phyloP scores from a whole-genome alignment of 2,329 filamentous ascomycete species.

The Aspergillus flavus region DNA sequence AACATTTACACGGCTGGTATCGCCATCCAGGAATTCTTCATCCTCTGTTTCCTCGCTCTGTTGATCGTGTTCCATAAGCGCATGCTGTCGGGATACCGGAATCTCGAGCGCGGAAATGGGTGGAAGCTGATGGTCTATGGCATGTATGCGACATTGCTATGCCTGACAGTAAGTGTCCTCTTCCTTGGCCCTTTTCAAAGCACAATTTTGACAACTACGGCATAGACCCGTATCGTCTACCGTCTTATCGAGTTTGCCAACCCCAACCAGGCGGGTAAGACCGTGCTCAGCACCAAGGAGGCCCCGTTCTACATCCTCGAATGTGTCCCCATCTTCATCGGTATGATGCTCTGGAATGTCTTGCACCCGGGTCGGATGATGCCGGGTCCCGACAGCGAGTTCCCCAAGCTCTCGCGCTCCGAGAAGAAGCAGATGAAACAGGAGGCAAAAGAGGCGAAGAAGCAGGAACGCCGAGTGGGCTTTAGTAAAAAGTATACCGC shows the following conservation, averaged over 20 bases:
- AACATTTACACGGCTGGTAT: conserved; percentile 37
- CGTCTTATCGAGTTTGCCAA: conserved; percentile 63
- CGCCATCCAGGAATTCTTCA: conserved; percentile 57
- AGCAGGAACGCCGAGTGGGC: not conserved
- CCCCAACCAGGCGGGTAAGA: conserved; percentile 34
- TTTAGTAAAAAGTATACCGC: too few relatives aligned
- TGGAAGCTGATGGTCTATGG: conserved; percentile 45
- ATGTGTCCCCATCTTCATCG: conserved; percentile 43
- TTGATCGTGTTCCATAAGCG: conserved; percentile 52
- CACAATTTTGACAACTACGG: not conserved
- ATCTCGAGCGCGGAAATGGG: not conserved
- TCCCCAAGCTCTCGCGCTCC: conserved; percentile 12
- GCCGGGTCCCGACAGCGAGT: conserved; percentile 26
- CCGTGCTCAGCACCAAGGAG: conserved; percentile 39
- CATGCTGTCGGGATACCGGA: conserved; percentile 35
- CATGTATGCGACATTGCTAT: conserved; percentile 54
- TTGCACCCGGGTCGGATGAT: conserved; percentile 41
- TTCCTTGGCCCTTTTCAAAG: not conserved
- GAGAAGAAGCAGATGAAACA: conserved; percentile 10
- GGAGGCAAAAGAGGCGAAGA: conserved; percentile 5
- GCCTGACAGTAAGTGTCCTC: conserved; percentile 46
- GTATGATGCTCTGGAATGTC: conserved; percentile 39
- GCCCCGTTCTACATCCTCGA: conserved; percentile 45
- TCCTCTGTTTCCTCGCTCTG: conserved; percentile 53
- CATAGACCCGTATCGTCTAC: conserved; percentile 54